Conservation (phyloP, 2,329 filamentous ascomycete species). For the Ophiostoma fasciatum region DNA sequence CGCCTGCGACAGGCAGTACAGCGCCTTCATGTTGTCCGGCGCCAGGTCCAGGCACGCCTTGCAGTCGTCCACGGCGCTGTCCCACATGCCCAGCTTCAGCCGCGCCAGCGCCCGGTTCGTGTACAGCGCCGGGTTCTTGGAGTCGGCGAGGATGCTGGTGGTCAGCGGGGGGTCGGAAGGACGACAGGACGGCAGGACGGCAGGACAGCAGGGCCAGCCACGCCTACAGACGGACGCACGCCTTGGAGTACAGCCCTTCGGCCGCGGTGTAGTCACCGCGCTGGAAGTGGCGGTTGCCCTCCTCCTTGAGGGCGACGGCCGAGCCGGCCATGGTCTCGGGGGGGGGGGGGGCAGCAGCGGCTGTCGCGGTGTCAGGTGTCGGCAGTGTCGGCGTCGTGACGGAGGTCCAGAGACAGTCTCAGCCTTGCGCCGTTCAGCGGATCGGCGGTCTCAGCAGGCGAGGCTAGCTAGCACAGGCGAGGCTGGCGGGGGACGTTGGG, state of each 20-base stretch:
- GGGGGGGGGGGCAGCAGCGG: too few relatives aligned
- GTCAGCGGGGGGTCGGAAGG: background rate
- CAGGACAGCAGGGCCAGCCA: background rate
- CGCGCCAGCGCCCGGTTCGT: slow-evolving; percentile 81
- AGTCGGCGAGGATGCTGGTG: slow-evolving; percentile 58
- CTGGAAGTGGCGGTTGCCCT: slow-evolving; percentile 52
- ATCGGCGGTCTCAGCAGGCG: too few relatives aligned
- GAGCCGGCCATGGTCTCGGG: slow-evolving; percentile 15
- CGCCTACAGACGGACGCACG: too few relatives aligned
- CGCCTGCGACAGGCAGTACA: slow-evolving; percentile 72
- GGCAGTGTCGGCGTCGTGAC: too few relatives aligned
- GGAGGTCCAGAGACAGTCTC: too few relatives aligned
- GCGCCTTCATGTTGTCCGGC: slow-evolving; percentile 59
- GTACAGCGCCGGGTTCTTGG: slow-evolving; percentile 64
- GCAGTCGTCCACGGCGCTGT: slow-evolving; percentile 65
- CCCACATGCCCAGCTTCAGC: slow-evolving; percentile 58
- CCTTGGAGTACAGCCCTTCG: slow-evolving; percentile 57
- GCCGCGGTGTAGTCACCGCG: slow-evolving; percentile 49
- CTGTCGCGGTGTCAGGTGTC: too few relatives aligned
- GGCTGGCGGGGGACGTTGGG: too few relatives aligned
- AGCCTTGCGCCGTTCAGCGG: too few relatives aligned
- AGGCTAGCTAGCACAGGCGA: too few relatives aligned
- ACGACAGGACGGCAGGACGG: too few relatives aligned
- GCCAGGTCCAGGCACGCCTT: slow-evolving; percentile 56
- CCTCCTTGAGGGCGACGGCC: slow-evolving; percentile 32